Percentiles rank a stretch among this genome's conserved stretches.
These are phyloP conservation scores for Parastagonospora avenae DNA, from an alignment of 2,329 filamentous ascomycete species.

Conservation along the genomic window DNA sequence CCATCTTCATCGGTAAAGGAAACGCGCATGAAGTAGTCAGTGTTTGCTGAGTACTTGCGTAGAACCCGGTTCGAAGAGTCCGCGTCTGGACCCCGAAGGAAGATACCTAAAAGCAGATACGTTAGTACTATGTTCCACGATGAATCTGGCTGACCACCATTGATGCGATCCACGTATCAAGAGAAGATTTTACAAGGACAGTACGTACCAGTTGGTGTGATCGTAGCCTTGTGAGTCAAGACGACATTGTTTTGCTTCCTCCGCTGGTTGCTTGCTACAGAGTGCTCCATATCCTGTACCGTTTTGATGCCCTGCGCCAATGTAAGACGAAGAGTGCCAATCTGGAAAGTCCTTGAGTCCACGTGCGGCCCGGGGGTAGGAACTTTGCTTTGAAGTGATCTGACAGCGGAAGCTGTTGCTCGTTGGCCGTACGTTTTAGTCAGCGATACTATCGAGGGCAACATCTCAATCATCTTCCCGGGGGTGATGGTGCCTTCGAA, in stretches of 20 bases:
- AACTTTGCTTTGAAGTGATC: conserved; percentile 66
- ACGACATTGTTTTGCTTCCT: conserved; percentile 52
- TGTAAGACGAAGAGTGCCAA: neutral
- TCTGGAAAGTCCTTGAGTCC: conserved; percentile 10
- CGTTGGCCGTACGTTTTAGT: conserved; percentile 48
- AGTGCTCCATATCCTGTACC: neutral
- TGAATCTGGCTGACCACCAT: neutral
- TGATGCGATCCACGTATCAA: no score
- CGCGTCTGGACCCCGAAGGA: conserved; percentile 55
- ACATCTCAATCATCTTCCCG: conserved; percentile 12
- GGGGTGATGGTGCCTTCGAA: conserved; percentile 32
- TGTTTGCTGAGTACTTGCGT: conserved; percentile 27
- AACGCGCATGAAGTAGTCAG: conserved; percentile 58
- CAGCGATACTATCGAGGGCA: conserved; percentile 28
- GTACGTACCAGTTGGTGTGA: conserved; percentile 47
- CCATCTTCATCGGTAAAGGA: conserved; percentile 77
- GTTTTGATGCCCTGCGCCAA: neutral
- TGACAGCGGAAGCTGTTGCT: conserved; percentile 71
- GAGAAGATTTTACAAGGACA: neutral
- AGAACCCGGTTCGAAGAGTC: conserved; percentile 60
- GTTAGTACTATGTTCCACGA: neutral
- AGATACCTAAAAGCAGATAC: conserved; percentile 13
- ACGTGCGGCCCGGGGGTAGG: conserved; percentile 21
- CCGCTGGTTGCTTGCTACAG: conserved; percentile 51
- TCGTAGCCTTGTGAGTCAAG: conserved; percentile 60